phyloP scores from a whole-genome alignment of 2,329 filamentous ascomycete genomes.

The Pseudocercospora vitis region DNA sequence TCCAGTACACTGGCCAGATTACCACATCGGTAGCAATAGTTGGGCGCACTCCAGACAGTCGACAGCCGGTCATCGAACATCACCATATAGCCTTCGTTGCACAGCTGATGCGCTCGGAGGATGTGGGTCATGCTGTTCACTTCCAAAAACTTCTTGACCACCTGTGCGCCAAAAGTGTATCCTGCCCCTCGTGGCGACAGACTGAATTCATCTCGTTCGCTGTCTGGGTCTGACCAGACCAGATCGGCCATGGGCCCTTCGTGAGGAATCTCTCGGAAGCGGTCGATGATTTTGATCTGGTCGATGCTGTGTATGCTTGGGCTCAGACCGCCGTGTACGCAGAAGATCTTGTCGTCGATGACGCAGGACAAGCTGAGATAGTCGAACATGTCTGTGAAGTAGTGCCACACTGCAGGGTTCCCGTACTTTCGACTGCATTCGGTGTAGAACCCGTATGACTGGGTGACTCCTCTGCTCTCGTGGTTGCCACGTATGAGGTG shows the following conservation, averaged over 20 bases:
- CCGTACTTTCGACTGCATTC: slow-evolving; percentile 98
- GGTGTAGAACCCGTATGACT: slow-evolving; percentile 98
- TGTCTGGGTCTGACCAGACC: slow-evolving; percentile 96
- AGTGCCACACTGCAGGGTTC: slow-evolving; percentile 98
- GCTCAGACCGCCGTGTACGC: slow-evolving; percentile 79
- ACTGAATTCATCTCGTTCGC: slow-evolving; percentile 96
- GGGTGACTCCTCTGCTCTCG: slow-evolving; percentile 94
- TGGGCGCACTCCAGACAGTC: slow-evolving; percentile 97
- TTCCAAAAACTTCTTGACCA: slow-evolving; percentile 96
- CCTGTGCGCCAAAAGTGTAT: slow-evolving; percentile 96
- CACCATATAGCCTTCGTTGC: slow-evolving; percentile 96
- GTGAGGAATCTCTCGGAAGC: slow-evolving; percentile 96
- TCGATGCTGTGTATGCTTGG: slow-evolving; percentile 92
- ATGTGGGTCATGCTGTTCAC: slow-evolving; percentile 99
- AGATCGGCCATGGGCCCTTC: slow-evolving; percentile 99
- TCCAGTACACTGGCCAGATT: slow-evolving; percentile 97
- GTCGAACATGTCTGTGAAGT: slow-evolving; percentile 99
- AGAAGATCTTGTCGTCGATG: slow-evolving; percentile 98
- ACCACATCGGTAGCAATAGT: slow-evolving; percentile 69
- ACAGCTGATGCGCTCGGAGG: slow-evolving; percentile 94
- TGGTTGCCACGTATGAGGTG: slow-evolving; percentile 97
- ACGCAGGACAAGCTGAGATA: slow-evolving; percentile 95
- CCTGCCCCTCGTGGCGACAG: slow-evolving; percentile 90
- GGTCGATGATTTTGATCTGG: slow-evolving; percentile 99
- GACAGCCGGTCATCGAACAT: slow-evolving; percentile 92